Evolutionary conservation across 352 stramenopile species (phyloP).

Genomic region (Peronospora destructor): DNA sequence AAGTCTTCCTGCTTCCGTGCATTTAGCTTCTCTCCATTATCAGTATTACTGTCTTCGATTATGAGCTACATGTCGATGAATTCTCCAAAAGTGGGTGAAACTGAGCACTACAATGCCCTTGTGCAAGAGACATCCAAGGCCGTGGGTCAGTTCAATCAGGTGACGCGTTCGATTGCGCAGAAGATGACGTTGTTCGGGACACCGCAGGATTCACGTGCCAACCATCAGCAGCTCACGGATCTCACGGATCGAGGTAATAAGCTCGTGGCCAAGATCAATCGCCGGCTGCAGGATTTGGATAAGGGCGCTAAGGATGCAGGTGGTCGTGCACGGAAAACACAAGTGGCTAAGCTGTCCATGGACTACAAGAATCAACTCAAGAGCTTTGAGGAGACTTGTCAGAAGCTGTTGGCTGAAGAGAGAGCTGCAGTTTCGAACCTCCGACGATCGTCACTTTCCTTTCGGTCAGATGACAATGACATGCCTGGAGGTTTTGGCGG

Average conservation of each 20-base stretch:
- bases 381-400: conserved; percentile 50
- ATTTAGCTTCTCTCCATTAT: background rate
- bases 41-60: background rate
- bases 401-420: conserved; percentile 41
- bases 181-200: conserved; percentile 60
- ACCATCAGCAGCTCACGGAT: conserved; percentile 57
- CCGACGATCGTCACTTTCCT: conserved; percentile 42
- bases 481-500: conserved; percentile 36
- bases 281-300: conserved; percentile 42
- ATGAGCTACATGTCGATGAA: conserved; percentile 48
- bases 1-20: background rate
- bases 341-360: conserved; percentile 46
- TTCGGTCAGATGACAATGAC: conserved; percentile 36
- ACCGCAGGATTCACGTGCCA: conserved; percentile 47
- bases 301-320: conserved; percentile 26
- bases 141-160: conserved; percentile 54
- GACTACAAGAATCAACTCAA: conserved; percentile 64
- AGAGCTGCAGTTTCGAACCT: conserved; percentile 43
- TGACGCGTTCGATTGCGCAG: conserved; percentile 49
- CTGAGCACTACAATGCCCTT: conserved; percentile 45
- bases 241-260: conserved; percentile 55
- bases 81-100: conserved; percentile 42
- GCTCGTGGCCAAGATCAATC: conserved; percentile 50
- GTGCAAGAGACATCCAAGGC: conserved; percentile 54
- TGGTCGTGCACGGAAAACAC: conserved; percentile 38